Conservation (phyloP, 2,329 filamentous ascomycete species). For the Cladosporium sphaerospermum region DNA sequence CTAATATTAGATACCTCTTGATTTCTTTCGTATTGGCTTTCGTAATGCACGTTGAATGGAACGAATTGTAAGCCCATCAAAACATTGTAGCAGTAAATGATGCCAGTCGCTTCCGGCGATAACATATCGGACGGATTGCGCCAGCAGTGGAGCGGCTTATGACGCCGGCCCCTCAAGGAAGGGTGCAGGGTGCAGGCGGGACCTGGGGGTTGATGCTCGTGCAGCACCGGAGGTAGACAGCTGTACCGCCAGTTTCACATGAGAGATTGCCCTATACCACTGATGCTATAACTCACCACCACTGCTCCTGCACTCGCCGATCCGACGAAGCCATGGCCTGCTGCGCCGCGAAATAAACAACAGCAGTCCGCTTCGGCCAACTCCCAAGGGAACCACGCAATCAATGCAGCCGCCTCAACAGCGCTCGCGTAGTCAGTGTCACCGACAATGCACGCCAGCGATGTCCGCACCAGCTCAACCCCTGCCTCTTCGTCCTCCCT, state of each 20-base stretch:
- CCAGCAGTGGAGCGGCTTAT: not conserved
- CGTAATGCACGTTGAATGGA: not conserved
- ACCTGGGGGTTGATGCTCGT: not conserved
- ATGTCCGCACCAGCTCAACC: constrained; percentile 24
- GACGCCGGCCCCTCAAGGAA: not conserved
- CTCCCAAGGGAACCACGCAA: not conserved
- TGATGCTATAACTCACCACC: not conserved
- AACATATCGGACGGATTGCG: not conserved
- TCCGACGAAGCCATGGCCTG: not conserved
- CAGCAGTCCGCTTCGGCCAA: not conserved
- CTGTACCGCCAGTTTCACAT: not conserved
- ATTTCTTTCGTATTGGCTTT: not conserved
- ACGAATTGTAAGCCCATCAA: not conserved
- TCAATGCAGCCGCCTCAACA: constrained; percentile 9
- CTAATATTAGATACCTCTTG: constrained; percentile 9
- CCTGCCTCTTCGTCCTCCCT: constrained; percentile 38
- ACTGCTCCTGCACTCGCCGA: not conserved
- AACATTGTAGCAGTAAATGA: no score
- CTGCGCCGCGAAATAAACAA: not conserved
- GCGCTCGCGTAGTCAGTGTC: not conserved
- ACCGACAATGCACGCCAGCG: constrained; percentile 27
- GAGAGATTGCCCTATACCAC: constrained; percentile 4
- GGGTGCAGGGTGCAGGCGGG: not conserved
- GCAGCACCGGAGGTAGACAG: not conserved
- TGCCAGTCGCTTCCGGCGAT: no score